Evolutionary conservation across 805 yeast species (phyloP).

Genomic region (Ogataea ganodermae): DNA sequence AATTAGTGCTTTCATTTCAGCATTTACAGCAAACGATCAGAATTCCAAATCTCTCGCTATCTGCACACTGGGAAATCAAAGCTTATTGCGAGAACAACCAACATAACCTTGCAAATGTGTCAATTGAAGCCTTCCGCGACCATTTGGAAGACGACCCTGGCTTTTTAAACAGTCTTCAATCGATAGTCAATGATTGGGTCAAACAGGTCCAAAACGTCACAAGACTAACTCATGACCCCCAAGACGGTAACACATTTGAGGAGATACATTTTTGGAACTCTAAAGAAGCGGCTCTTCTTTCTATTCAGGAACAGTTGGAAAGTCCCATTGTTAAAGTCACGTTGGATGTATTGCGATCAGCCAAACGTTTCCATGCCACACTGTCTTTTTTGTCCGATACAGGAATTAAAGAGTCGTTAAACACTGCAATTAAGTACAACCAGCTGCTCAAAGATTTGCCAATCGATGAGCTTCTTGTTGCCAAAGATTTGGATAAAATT

Average conservation of each 20-base stretch:
- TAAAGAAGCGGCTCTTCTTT: slow-evolving; percentile 58
- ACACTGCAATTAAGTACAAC: slow-evolving; percentile 55
- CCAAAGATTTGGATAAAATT: slow-evolving; percentile 46
- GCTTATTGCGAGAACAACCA: slow-evolving; percentile 35
- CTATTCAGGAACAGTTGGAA: slow-evolving; percentile 59
- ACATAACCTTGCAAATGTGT: slow-evolving; percentile 6
- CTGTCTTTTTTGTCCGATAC: slow-evolving; percentile 72
- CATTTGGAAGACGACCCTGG: slow-evolving; percentile 48
- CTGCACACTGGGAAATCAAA: slow-evolving; percentile 54
- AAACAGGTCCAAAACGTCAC: slow-evolving; percentile 60
- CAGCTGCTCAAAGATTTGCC: slow-evolving; percentile 72
- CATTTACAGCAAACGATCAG: slow-evolving; percentile 68
- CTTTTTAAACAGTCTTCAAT: slow-evolving; percentile 69
- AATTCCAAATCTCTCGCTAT: slow-evolving; percentile 59
- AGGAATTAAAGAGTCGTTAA: slow-evolving; percentile 58
- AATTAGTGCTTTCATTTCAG: slow-evolving; percentile 64
- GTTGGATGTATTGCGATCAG: slow-evolving; percentile 59
- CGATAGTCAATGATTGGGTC: slow-evolving; percentile 73
- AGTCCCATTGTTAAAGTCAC: slow-evolving; percentile 57
- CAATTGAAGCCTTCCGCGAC: slow-evolving; percentile 22
- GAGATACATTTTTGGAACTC: slow-evolving; percentile 81
- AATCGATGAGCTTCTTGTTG: slow-evolving; percentile 53
- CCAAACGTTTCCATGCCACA: slow-evolving; percentile 80
- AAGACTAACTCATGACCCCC: slow-evolving; percentile 50
- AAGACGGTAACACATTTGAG: slow-evolving; percentile 56